phyloP scores from a whole-genome alignment of 441 rosid genomes.

The Euphorbia schlechtendalii region DNA sequence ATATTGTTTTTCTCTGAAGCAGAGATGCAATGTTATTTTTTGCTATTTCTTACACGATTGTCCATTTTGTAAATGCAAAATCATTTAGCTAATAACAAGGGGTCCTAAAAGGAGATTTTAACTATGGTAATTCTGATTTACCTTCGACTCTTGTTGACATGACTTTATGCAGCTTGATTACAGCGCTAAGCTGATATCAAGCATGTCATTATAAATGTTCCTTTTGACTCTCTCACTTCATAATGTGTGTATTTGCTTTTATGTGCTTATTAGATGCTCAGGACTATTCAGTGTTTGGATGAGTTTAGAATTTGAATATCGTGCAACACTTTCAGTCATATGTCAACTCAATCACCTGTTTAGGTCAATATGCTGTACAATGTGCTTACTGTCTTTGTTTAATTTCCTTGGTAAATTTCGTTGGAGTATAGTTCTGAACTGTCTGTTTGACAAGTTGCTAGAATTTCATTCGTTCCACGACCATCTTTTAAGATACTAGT shows the following conservation, averaged over 20 bases:
- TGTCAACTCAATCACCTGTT: not conserved
- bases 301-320: not conserved
- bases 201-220: not conserved
- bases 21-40: not conserved
- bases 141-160: not conserved
- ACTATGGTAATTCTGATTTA: not conserved
- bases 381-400: not conserved
- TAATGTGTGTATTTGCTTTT: not conserved
- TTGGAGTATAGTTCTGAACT: not conserved
- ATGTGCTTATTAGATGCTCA: not conserved
- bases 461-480: not conserved
- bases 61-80: not conserved
- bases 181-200: not conserved
- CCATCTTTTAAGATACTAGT: not conserved
- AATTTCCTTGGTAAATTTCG: not conserved
- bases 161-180: not conserved
- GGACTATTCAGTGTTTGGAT: not conserved
- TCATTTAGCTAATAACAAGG: not conserved
- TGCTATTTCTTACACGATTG: not conserved
- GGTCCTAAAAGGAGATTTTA: not conserved
- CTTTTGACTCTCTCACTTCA: not conserved
- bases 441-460: not conserved
- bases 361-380: not conserved
- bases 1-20: not conserved
- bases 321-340: not conserved